A percentile compares a stretch with the other conserved stretches of the same genome.
Conservation (phyloP, 108 stramenopile genomes). For the Conticribra guillardii region DNA sequence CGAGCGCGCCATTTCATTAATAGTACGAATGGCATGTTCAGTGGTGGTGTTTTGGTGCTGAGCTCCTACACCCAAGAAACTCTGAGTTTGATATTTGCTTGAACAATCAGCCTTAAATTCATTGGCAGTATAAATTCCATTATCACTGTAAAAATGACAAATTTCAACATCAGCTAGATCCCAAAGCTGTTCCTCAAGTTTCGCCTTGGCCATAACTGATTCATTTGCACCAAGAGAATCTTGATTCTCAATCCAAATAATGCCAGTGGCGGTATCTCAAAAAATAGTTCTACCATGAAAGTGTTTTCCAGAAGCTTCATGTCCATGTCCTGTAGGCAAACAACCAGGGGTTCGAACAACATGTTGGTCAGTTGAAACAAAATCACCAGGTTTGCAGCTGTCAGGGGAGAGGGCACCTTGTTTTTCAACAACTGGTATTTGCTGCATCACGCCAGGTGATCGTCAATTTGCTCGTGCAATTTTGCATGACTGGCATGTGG, state of each 20-base stretch:
- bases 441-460: too few relatives aligned
- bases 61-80: slow-evolving; percentile 14
- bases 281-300: slow-evolving; percentile 51
- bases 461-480: neutral
- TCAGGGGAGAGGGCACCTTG: neutral
- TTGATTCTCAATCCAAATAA: slow-evolving; percentile 33
- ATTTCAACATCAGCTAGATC: slow-evolving; percentile 22
- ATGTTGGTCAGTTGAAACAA: slow-evolving; percentile 47
- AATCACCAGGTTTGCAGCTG: slow-evolving; percentile 20
- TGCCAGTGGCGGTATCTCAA: slow-evolving; percentile 27
- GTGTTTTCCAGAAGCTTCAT: neutral
- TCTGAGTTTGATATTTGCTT: slow-evolving; percentile 25
- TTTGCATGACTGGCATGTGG: neutral
- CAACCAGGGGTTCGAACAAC: slow-evolving; percentile 36
- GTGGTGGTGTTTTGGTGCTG: neutral
- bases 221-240: slow-evolving; percentile 32
- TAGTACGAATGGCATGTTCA: neutral
- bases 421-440: neutral
- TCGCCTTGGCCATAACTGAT: slow-evolving; percentile 36
- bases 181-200: slow-evolving; percentile 24
- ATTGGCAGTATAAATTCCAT: slow-evolving; percentile 28
- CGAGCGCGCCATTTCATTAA: slow-evolving; percentile 21
- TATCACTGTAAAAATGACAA: slow-evolving; percentile 34
- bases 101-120: neutral
- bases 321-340: slow-evolving; percentile 24